Conservation (phyloP, 2,329 filamentous ascomycete species). For the Gnomoniopsis sp. region DNA sequence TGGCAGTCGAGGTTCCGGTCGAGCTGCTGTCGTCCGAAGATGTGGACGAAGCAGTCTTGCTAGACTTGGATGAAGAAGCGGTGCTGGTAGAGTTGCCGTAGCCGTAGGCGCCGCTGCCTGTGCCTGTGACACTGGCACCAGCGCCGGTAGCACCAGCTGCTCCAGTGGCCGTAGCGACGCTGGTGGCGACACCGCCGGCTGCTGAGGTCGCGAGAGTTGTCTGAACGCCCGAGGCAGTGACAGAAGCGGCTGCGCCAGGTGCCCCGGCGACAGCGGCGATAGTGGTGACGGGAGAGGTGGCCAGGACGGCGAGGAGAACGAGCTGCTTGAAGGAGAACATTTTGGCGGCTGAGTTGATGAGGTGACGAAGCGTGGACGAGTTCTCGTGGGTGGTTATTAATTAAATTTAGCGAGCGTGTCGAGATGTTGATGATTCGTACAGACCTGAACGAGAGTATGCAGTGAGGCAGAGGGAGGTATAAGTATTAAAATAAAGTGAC, state of each 20-base stretch:
- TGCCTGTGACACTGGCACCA: not conserved
- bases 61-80: not conserved
- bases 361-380: no score
- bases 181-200: not conserved
- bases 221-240: not conserved
- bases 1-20: not conserved
- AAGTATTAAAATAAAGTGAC: not conserved
- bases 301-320: slow-evolving; percentile 5
- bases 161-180: not conserved
- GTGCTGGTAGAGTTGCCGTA: slow-evolving; percentile 3
- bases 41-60: not conserved
- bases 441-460: not conserved
- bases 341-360: not conserved
- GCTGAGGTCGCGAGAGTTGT: not conserved
- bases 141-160: not conserved
- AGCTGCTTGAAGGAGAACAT: slow-evolving; percentile 6
- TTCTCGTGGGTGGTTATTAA: no score
- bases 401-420: slow-evolving; percentile 1
- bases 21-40: not conserved
- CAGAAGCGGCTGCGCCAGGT: not conserved
- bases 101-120: no score
- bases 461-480: not conserved
- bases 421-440: not conserved
- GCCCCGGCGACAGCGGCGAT: not conserved
- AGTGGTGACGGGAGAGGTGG: not conserved